Percentiles rank a stretch among this genome's conserved stretches.
These are phyloP conservation scores for Mortierella hygrophila DNA, from an alignment of 192 early-diverging fungal genomes.

Conservation along the genomic window DNA sequence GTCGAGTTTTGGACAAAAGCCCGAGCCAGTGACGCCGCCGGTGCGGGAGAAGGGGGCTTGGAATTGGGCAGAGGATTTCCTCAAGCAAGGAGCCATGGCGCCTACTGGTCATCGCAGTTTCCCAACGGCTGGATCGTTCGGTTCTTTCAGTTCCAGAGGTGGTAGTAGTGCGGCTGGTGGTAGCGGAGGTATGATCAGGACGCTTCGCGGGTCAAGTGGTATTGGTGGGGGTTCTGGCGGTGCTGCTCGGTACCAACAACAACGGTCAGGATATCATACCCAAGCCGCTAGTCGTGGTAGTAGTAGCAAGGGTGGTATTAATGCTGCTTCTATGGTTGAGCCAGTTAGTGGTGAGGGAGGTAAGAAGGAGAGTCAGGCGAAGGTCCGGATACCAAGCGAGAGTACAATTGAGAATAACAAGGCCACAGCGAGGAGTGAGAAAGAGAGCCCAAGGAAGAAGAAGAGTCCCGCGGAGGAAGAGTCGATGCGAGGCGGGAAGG, in stretches of 20 bases:
- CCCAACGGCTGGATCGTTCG: slow-evolving; percentile 7
- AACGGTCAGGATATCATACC: slow-evolving; percentile 24
- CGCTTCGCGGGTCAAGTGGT: slow-evolving; percentile 11
- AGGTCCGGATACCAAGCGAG: neutral
- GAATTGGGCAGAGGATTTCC: slow-evolving; percentile 27
- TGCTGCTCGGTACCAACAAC: slow-evolving; percentile 15
- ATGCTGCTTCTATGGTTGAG: neutral
- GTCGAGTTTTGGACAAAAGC: neutral
- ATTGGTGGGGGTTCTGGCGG: neutral
- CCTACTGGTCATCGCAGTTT: slow-evolving; percentile 29
- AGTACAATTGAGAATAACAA: neutral
- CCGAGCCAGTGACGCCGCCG: neutral
- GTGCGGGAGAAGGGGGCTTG: slow-evolving; percentile 1
- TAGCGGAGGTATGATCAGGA: slow-evolving; percentile 17
- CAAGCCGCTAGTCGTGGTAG: neutral
- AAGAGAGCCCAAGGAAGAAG: neutral
- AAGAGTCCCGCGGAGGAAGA: neutral
- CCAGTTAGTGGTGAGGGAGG: neutral
- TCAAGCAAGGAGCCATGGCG: slow-evolving; percentile 12
- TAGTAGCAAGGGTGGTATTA: neutral
- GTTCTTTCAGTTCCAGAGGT: neutral
- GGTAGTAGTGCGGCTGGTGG: neutral
- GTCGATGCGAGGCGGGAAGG: neutral
- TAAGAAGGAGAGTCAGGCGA: neutral
- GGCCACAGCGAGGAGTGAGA: neutral